Base-by-base conservation (phyloP, 352 stramenopile species). In the Globisporangium viniferum region DNA sequence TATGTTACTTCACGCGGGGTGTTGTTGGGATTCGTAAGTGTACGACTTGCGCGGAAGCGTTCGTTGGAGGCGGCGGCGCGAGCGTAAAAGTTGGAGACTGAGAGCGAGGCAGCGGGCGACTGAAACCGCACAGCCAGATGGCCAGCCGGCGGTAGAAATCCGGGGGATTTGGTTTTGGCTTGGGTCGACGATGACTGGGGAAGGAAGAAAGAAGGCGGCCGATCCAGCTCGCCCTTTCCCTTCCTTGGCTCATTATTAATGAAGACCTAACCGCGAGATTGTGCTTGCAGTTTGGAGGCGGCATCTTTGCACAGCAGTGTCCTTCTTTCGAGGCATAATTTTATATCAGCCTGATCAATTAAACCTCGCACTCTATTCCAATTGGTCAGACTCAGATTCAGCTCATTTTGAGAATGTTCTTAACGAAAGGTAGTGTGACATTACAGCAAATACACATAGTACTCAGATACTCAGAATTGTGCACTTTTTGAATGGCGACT, bases 1-100 rank as follows among this genome's bases (percentile, higher is more conserved):
- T n/a, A 24, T 39, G 49, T 44, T 33, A 53, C 15, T 49, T 51
- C 6, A 51, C 44, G 44, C 18, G 41, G 24, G 53, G 12, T 20
- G 58, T 18, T 63, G 35, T n/a, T 24, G 33, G 14, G 31, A 46
- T 46, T 54, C 10, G 54, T 56, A 62, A 55, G 27, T 66, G 62
- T 66, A 66, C 60, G 60, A 44, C 22, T 53, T 53, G 59, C 59
- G 58, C 36, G 22, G 36, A 53, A 29, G 27, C 51, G 35, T 51
- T 29, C 51, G 35, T 51, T 29, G 22, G 33, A 63, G 58, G 27
- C 29, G 22, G 24, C 18, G 27, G n/a, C 59, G 62, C 62, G 53
- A 58, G 64, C 9, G 64, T 64, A 64, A 64, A 69, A 69, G 64
- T 69, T 69, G 41, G 56, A 55, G 56, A 69, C 64, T 69, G 64